These are phyloP conservation scores for Wallacemonas rigidus DNA, from an alignment of 208 protist genomes.

Conservation along the genomic window DNA sequence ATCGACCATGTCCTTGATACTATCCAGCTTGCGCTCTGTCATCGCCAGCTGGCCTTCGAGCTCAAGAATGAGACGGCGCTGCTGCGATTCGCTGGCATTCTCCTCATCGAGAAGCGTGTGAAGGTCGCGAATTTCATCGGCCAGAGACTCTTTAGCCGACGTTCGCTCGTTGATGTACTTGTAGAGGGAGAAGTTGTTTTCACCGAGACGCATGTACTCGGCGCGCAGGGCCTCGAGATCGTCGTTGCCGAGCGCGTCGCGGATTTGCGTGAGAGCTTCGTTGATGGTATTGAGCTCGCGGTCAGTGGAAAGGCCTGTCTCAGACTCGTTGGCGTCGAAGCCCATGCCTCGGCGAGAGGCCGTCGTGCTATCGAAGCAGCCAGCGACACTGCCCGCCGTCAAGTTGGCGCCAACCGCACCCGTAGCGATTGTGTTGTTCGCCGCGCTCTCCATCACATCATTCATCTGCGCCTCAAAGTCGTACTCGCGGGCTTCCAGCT, in stretches of 20 bases:
- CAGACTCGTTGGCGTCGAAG: conserved; percentile 33
- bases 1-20: conserved; percentile 47
- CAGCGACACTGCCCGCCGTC: conserved; percentile 18
- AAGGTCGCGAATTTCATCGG: conserved; percentile 88
- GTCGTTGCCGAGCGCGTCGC: conserved; percentile 71
- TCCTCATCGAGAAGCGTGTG: conserved; percentile 83
- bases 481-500: conserved; percentile 84
- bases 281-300: conserved; percentile 58
- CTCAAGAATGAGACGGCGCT: conserved; percentile 80
- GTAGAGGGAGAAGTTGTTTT: conserved; percentile 96
- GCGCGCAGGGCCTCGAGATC: conserved; percentile 87
- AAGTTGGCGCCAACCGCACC: conserved; percentile 11
- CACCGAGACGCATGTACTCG: conserved; percentile 89
- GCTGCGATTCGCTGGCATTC: conserved; percentile 66
- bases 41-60: conserved; percentile 88
- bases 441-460: conserved; percentile 23
- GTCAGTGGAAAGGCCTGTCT: conserved; percentile 43
- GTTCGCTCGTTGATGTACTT: conserved; percentile 97
- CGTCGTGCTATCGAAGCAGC: background rate
- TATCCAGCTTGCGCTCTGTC: conserved; percentile 84
- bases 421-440: conserved; percentile 8
- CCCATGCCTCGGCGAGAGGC: conserved; percentile 8
- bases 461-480: conserved; percentile 60
- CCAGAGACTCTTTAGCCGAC: conserved; percentile 83
- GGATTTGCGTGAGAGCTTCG: conserved; percentile 84